These are phyloP conservation scores for Dothideomycetes sp. DNA, from an alignment of 2,329 filamentous ascomycete species.

Conservation along the genomic window DNA sequence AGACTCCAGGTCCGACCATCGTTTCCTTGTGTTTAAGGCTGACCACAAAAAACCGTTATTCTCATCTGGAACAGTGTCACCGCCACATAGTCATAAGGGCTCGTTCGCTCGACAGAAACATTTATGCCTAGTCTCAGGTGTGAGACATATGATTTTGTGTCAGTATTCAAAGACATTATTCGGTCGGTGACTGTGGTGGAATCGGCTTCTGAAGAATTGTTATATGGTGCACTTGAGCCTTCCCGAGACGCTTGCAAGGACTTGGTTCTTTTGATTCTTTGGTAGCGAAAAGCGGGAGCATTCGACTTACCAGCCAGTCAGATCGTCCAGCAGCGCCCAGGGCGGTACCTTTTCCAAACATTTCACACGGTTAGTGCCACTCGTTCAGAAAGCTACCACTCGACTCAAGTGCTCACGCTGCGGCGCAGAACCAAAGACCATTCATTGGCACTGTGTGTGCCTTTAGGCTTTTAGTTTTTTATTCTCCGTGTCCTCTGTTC, in stretches of 20 bases:
- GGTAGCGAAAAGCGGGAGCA: conserved; percentile 13
- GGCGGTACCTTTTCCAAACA: conserved; percentile 12
- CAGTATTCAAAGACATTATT: conserved; percentile 6
- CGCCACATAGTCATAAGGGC: conserved; percentile 14
- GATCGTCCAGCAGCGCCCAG: conserved; percentile 11
- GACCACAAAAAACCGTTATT: conserved; percentile 14
- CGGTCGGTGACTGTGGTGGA: conserved; percentile 7
- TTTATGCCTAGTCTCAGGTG: conserved; percentile 13
- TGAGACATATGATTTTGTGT: conserved; percentile 14
- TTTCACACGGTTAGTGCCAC: conserved; percentile 11
- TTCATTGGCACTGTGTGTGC: background rate
- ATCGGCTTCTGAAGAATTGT: conserved; percentile 9
- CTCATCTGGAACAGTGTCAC: conserved; percentile 13
- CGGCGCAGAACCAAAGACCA: conserved; percentile 10
- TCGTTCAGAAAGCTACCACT: conserved; percentile 10
- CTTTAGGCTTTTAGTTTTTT: conserved; percentile 4
- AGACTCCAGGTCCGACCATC: conserved; percentile 12
- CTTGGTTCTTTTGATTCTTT: conserved; percentile 10
- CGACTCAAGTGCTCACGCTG: conserved; percentile 9
- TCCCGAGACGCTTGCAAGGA: conserved; percentile 14
- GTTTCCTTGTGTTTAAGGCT: conserved; percentile 14
- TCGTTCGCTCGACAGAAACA: conserved; percentile 7
- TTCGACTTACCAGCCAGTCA: conserved; percentile 8
- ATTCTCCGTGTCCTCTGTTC: conserved; percentile 6
- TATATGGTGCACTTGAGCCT: conserved; percentile 13